phyloP scores from a whole-genome alignment of 441 rosid genomes.

The Breynia disticha region DNA sequence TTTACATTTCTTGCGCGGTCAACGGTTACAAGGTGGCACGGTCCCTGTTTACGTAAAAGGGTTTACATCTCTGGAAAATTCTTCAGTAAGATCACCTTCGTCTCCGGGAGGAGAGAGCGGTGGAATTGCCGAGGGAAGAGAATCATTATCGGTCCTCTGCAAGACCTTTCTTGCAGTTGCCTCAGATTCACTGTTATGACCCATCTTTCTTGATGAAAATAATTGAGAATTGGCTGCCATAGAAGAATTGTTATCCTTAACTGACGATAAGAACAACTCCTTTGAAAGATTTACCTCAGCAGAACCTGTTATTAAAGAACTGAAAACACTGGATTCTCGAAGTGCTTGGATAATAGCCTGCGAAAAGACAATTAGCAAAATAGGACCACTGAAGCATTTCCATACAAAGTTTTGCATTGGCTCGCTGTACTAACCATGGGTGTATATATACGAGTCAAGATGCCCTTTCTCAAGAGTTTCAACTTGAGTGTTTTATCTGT shows the following conservation, averaged over 20 bases:
- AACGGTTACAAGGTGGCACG: no score
- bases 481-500: slow-evolving; percentile 42
- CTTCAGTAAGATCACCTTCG: slow-evolving; percentile 12
- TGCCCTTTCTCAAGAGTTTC: slow-evolving; percentile 68
- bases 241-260: slow-evolving; percentile 24
- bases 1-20: no score
- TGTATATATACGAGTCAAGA: slow-evolving; percentile 60
- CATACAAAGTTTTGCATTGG: not conserved
- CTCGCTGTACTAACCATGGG: slow-evolving; percentile 56
- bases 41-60: no score
- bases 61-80: not conserved
- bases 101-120: slow-evolving; percentile 60
- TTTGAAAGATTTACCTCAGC: slow-evolving; percentile 29
- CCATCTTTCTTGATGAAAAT: slow-evolving; percentile 37
- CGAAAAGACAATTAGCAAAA: not conserved
- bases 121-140: slow-evolving; percentile 38
- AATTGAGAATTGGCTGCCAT: slow-evolving; percentile 12
- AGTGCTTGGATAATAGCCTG: slow-evolving; percentile 76
- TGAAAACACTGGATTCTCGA: slow-evolving; percentile 63
- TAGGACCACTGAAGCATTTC: not conserved
- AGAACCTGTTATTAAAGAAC: slow-evolving; percentile 37
- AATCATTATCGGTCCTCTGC: slow-evolving; percentile 23
- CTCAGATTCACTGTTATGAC: slow-evolving; percentile 27
- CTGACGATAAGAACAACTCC: slow-evolving; percentile 22
- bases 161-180: slow-evolving; percentile 39